phyloP scores from a whole-genome alignment of 2,329 filamentous ascomycete species.

The Monosporascus sp. region DNA sequence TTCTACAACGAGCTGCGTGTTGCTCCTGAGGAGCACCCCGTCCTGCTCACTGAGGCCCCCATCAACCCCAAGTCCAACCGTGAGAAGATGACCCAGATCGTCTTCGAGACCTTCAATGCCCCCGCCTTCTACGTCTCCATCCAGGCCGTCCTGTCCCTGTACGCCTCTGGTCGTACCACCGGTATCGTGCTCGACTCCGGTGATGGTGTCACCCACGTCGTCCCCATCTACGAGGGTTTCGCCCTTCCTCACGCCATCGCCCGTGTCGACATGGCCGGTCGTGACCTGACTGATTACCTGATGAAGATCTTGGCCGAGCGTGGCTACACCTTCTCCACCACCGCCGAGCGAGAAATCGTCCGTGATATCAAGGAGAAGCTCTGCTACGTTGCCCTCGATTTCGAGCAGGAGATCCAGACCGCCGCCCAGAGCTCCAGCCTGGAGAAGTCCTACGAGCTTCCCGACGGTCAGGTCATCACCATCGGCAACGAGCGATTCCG shows the following conservation, averaged over 20 bases:
- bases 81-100: constrained; percentile 99
- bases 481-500: constrained; percentile 99
- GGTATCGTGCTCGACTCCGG: constrained; percentile 99
- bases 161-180: constrained; percentile 99
- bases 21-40: constrained; percentile 98
- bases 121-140: constrained; percentile 99
- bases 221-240: constrained; percentile 99
- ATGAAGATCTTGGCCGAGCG: constrained; percentile 99
- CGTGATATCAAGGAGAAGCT: constrained; percentile 99
- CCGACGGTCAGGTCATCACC: constrained; percentile 98
- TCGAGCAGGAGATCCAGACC: constrained; percentile 99
- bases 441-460: constrained; percentile 99
- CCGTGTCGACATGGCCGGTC: constrained; percentile 99
- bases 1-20: constrained; percentile 99
- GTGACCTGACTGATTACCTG: constrained; percentile 99
- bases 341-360: constrained; percentile 99
- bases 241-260: constrained; percentile 99
- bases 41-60: constrained; percentile 96
- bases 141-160: constrained; percentile 97
- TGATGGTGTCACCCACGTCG: constrained; percentile 99
- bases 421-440: constrained; percentile 97
- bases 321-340: constrained; percentile 99
- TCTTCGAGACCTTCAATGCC: constrained; percentile 99
- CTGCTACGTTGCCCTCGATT: constrained; percentile 99
- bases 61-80: constrained; percentile 99